Evolutionary conservation across 352 stramenopile genomes (phyloP), one percentile per base, ranked within the genome.

Genomic region (Phytophthora syringae): DNA sequence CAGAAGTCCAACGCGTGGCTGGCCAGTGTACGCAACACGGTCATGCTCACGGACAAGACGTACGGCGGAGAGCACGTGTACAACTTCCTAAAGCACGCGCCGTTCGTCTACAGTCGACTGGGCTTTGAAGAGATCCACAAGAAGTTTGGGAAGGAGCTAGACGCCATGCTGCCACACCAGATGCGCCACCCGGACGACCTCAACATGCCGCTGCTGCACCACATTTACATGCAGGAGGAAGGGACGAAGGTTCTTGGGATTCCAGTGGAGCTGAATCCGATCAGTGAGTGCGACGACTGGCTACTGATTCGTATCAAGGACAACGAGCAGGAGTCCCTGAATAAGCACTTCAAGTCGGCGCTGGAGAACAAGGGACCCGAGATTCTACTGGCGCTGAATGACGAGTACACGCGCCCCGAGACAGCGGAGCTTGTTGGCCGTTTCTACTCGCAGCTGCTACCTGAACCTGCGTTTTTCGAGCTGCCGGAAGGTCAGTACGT

Each of bases 211-310:
- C 67, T 95, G 44, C 56, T 95, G 55, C 85, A 95, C 47, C 84
- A 93, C 62, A 89, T 93, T 42, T 95, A 91, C 72, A 95, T 95
- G 86, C 74, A 86, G 62, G 84, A 93, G 49, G 83, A 95, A 72
- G 85, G 86, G 2, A 79, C 80, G 9, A 72, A 71, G 25, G 32
- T 64, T 45, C 72, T 93, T 2, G 67, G 70, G 13, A 80, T 95
- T 27, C 86, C 86, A 0, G 68, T 90, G n/a, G 74, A 80, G 64
- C 86, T 89, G 22, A 90, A 90, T 27, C 82, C 84, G 20, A 45
- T 94, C 20, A 67, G 55, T 7, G 86, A 95, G 63, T 89, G 80
- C 60, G 74, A 92, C 48, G 83, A 95, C 64, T 95, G 84, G 83
- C 69, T 93, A n/a, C 75, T 93, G 3, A 72, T 93, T 25, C 81